Evolutionary conservation across 257 asterid genomes (phyloP).

Genomic region (Lantana camara): DNA sequence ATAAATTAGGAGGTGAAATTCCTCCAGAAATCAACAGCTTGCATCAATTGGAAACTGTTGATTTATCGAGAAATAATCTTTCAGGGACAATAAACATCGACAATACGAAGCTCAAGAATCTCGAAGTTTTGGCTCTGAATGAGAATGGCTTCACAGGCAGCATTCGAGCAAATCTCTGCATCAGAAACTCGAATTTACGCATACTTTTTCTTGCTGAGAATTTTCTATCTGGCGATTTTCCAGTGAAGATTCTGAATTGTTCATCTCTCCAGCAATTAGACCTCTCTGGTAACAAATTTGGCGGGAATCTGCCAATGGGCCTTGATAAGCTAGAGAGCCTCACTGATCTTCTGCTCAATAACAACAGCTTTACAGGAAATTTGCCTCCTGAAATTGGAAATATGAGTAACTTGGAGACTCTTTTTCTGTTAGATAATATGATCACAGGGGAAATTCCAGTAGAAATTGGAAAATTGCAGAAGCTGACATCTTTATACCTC

Average conservation of each 20-base stretch:
- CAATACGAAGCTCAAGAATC: constrained; percentile 48
- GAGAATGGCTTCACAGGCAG: constrained; percentile 51
- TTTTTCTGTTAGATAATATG: constrained; percentile 71
- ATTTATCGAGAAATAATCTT: constrained; percentile 65
- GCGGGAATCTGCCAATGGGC: constrained; percentile 53
- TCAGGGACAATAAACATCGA: constrained; percentile 54
- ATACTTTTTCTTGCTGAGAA: constrained; percentile 59
- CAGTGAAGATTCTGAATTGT: constrained; percentile 56
- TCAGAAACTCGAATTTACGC: constrained; percentile 39
- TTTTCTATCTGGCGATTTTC: constrained; percentile 63
- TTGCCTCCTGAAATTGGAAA: constrained; percentile 74
- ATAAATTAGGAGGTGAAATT: constrained; percentile 59
- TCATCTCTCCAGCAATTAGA: constrained; percentile 66
- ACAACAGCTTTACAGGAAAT: constrained; percentile 71
- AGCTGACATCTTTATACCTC: constrained; percentile 54
- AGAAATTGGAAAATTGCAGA: constrained; percentile 71
- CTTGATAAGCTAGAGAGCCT: constrained; percentile 54
- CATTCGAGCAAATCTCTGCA: constrained; percentile 51
- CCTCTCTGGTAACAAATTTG: constrained; percentile 67
- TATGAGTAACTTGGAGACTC: constrained; percentile 50
- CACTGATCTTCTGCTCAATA: constrained; percentile 84
- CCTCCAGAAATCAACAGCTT: constrained; percentile 60
- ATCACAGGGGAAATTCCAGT: constrained; percentile 64
- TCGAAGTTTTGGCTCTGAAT: constrained; percentile 51
- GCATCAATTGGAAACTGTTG: constrained; percentile 51